Conservation (phyloP, 116 monocot genomes). For the Dioscorea cayenensis region DNA sequence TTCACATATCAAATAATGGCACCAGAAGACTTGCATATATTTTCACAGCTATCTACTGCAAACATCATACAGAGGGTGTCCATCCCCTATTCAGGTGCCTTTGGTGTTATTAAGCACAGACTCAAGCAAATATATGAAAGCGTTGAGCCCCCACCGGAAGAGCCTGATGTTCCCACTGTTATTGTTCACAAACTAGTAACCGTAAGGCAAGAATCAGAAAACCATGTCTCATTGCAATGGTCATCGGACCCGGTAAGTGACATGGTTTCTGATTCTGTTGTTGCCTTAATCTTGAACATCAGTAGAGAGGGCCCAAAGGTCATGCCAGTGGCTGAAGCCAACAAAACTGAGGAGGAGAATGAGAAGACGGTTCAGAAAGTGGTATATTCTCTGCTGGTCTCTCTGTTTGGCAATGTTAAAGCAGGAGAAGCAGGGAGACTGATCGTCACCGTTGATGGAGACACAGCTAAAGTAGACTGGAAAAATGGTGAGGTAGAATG, state of each 20-base stretch:
- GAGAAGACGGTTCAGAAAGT: slow-evolving; percentile 81
- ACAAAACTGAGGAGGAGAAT: slow-evolving; percentile 54
- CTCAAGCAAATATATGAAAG: slow-evolving; percentile 95
- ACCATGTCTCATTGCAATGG: slow-evolving; percentile 74
- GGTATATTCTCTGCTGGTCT: slow-evolving; percentile 53
- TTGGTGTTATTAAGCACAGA: slow-evolving; percentile 80
- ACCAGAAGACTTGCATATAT: slow-evolving; percentile 85
- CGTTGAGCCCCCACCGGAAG: slow-evolving; percentile 46
- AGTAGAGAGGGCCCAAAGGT: slow-evolving; percentile 75
- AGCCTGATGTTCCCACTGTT: slow-evolving; percentile 52
- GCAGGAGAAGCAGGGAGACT: slow-evolving; percentile 76
- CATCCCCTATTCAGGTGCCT: slow-evolving; percentile 77
- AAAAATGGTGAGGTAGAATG: slow-evolving; percentile 85
- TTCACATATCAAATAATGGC: slow-evolving; percentile 97
- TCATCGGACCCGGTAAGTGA: slow-evolving; percentile 85
- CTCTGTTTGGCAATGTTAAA: slow-evolving; percentile 90
- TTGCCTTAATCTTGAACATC: slow-evolving; percentile 89
- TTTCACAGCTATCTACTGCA: slow-evolving; percentile 84
- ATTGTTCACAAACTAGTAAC: slow-evolving; percentile 84
- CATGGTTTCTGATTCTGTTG: slow-evolving; percentile 94
- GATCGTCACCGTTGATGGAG: slow-evolving; percentile 75
- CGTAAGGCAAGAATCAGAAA: slow-evolving; percentile 71
- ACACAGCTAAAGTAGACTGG: slow-evolving; percentile 47
- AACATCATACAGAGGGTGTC: slow-evolving; percentile 87
- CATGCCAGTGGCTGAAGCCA: slow-evolving; percentile 36